These are phyloP conservation scores for Gardenia jasminoides DNA, from an alignment of 257 asterid genomes.

Conservation along the genomic window DNA sequence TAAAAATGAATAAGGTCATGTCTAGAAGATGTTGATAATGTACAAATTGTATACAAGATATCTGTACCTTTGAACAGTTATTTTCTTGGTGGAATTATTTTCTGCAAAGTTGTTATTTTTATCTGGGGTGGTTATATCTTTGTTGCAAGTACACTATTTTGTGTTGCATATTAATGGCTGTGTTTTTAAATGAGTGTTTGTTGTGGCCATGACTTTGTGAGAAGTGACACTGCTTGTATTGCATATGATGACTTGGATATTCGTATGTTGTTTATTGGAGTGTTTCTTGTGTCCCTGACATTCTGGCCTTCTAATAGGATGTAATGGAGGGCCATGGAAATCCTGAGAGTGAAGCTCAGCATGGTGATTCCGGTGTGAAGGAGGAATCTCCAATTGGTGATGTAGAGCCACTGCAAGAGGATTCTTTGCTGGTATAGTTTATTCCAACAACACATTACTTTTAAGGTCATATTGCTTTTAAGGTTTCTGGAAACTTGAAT, in stretches of 20 bases:
- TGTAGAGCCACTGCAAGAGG: constrained; percentile 35
- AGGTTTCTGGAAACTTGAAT: neutral
- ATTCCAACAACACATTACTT: neutral
- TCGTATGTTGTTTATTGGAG: neutral
- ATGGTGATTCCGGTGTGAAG: constrained; percentile 33
- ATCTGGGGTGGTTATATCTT: neutral
- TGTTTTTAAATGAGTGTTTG: neutral
- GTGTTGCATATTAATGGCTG: neutral
- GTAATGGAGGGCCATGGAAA: constrained; percentile 44
- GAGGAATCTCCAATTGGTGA: constrained; percentile 33
- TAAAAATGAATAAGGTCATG: neutral
- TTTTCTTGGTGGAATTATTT: neutral
- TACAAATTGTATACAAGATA: neutral
- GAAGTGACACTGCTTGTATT: too few relatives aligned
- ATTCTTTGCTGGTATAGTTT: constrained; percentile 45
- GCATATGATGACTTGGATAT: neutral
- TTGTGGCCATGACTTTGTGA: too few relatives aligned
- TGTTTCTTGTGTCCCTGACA: constrained; percentile 20
- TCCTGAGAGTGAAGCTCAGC: constrained; percentile 44
- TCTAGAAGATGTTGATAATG: neutral
- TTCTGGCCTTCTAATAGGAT: constrained; percentile 43
- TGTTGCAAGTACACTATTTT: neutral
- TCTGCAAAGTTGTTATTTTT: neutral
- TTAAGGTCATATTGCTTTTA: neutral
- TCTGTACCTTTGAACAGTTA: neutral